Evolutionary conservation across 129 eudicot genomes (phyloP), one percentile per base, ranked within the genome.

Genomic region (Lonicera japonica): DNA sequence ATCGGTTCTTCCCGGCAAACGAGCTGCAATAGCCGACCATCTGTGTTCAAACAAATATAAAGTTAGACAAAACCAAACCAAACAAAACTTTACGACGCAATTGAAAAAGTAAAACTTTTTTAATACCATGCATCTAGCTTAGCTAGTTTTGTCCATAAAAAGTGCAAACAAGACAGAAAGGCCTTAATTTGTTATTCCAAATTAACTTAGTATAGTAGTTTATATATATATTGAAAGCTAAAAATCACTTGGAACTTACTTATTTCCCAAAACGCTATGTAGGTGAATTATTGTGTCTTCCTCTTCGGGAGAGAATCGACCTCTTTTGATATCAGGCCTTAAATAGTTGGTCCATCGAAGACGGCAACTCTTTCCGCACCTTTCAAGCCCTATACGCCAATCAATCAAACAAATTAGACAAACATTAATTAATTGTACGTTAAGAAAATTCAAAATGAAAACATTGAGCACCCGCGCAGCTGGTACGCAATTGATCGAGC

Each of bases 301-400:
- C 64, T 89, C 96, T 61, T 89, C 96, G 39, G 75, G 78, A 46
- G 95, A 75, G 41, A 89, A 89, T 58, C 82, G 73, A 24, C 97
- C 95, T 72, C 90, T 85, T 58, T 85, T 89, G 55, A 89, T 85
- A 62, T 85, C 97, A 0, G 97, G 97, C 58, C 97, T 73, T 25
- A 89, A 65, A 78, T 86, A 89, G 66, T 89, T 89, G 0, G 91
- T 89, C 97, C 97, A 89, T 19, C 97, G 76, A 51, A 89, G 82
- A 23, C 97, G 73, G 50, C 97, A 89, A 53, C 97, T 89, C 74
- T 89, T 86, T 56, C 97, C 97, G 66, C 97, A 89, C 47, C 97
- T 86, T 29, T 82, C 82, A 54, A 89, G 80, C 39, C 95, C 97
- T 89, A 52, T 51, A 51, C n/a, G n/a, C n/a, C n/a, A n/a, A n/a